phyloP scores from a whole-genome alignment of 148 eudicot genomes.

The Salicornia ramosissima region DNA sequence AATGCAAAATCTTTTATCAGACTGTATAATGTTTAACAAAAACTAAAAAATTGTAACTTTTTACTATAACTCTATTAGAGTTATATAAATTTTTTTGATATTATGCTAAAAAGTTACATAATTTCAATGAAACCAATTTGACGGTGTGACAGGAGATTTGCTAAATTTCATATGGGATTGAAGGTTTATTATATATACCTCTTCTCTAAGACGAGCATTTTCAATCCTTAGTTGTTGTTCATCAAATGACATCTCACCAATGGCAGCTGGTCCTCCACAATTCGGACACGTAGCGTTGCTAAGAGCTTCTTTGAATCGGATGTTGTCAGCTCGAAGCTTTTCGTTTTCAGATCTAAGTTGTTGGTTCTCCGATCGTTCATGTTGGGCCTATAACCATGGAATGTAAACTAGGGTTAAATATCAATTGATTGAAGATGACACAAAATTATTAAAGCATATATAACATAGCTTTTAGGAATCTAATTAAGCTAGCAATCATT shows the following conservation, averaged over 20 bases:
- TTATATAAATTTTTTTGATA: too few relatives aligned
- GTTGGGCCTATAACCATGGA: conserved; percentile 55
- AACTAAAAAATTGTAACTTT: too few relatives aligned
- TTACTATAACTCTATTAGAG: too few relatives aligned
- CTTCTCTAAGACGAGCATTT: conserved; percentile 87
- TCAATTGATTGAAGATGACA: not conserved
- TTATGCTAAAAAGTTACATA: too few relatives aligned
- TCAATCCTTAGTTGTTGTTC: conserved; percentile 91
- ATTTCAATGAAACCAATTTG: too few relatives aligned
- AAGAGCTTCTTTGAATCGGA: conserved; percentile 87
- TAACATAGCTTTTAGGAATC: conserved; percentile 1
- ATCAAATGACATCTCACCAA: conserved; percentile 94
- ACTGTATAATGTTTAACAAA: too few relatives aligned
- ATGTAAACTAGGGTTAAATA: not conserved
- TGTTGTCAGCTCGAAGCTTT: conserved; percentile 83
- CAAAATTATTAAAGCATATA: too few relatives aligned
- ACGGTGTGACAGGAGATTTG: too few relatives aligned
- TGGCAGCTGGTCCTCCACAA: conserved; percentile 87
- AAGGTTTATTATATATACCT: conserved; percentile 37
- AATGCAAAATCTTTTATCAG: too few relatives aligned
- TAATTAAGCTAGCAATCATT: not conserved
- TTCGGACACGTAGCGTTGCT: conserved; percentile 81
- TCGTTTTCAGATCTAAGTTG: conserved; percentile 80
- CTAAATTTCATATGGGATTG: not conserved
- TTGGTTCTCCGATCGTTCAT: conserved; percentile 75